Percentiles rank a stretch among this genome's conserved stretches.
phyloP scores from a whole-genome alignment of 2,329 filamentous ascomycete species.

The Curvularia verruculosa region DNA sequence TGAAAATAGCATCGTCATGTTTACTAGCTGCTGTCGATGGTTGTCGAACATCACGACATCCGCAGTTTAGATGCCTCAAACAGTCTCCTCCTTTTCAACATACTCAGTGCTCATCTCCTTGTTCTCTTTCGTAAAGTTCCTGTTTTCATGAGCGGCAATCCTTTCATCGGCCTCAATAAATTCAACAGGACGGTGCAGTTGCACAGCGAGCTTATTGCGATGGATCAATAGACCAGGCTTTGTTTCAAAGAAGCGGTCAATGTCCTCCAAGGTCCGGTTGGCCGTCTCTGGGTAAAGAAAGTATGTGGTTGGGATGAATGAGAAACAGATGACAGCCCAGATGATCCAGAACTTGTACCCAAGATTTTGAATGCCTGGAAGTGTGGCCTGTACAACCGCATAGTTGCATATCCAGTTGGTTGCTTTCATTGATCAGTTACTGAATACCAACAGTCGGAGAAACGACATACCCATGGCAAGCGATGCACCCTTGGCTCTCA shows the following conservation, averaged over 20 bases:
- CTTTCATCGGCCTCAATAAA: constrained; percentile 57
- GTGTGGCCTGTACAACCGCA: constrained; percentile 41
- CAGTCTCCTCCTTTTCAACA: constrained; percentile 35
- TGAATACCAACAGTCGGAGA: background rate
- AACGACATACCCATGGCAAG: constrained; percentile 32
- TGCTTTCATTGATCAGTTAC: background rate
- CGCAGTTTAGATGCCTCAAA: constrained; percentile 10
- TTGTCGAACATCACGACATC: accelerated
- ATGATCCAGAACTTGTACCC: constrained; percentile 62
- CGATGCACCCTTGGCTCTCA: constrained; percentile 45
- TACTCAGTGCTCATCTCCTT: constrained; percentile 26
- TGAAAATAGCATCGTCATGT: too few species aligned
- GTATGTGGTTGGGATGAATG: constrained; percentile 59
- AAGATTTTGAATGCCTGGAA: constrained; percentile 50
- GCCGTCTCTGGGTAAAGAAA: constrained; percentile 61
- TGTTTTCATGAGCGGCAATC: constrained; percentile 30
- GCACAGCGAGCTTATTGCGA: constrained; percentile 56
- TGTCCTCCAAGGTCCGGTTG: constrained; percentile 55
- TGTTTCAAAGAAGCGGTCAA: constrained; percentile 52
- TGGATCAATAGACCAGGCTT: constrained; percentile 53
- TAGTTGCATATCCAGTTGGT: constrained; percentile 47
- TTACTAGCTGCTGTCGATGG: background rate
- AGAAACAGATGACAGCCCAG: constrained; percentile 61
- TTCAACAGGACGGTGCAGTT: constrained; percentile 54
- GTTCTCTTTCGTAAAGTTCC: constrained; percentile 10